These are phyloP conservation scores for Dipteronia sinensis DNA, from an alignment of 345 rosid genomes.

Conservation along the genomic window DNA sequence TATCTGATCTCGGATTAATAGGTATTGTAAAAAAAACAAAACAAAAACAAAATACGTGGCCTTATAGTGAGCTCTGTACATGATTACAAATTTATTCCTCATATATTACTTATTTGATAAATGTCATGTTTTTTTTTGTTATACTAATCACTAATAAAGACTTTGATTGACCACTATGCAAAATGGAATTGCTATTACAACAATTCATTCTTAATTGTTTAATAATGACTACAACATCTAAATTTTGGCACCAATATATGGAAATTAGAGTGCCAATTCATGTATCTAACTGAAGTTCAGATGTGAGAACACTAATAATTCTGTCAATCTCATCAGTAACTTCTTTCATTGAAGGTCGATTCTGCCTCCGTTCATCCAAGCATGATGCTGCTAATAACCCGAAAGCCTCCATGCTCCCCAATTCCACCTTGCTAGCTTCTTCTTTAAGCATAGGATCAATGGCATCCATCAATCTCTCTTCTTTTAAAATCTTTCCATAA, in stretches of 20 bases:
- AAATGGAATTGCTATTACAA: not conserved
- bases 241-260: not conserved
- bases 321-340: conserved; percentile 38
- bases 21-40: too few relatives aligned
- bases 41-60: too few relatives aligned
- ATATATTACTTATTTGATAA: too few relatives aligned
- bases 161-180: not conserved
- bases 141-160: not conserved
- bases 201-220: not conserved
- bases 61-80: too few relatives aligned
- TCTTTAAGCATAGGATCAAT: conserved; percentile 32
- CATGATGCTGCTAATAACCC: conserved; percentile 38
- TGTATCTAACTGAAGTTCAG: not conserved
- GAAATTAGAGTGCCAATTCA: not conserved
- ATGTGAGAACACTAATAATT: conserved; percentile 20
- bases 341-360: conserved; percentile 44
- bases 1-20: too few relatives aligned
- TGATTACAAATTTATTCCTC: not conserved
- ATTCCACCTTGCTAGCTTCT: conserved; percentile 30
- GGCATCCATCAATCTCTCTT: conserved; percentile 28
- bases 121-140: not conserved
- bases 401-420: conserved; percentile 36
- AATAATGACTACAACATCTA: not conserved
- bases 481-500: conserved; percentile 24
- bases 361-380: conserved; percentile 31